Evolutionary conservation across 2,329 filamentous ascomycete species (phyloP).

Genomic region (Ophiostoma himal-ulmi): DNA sequence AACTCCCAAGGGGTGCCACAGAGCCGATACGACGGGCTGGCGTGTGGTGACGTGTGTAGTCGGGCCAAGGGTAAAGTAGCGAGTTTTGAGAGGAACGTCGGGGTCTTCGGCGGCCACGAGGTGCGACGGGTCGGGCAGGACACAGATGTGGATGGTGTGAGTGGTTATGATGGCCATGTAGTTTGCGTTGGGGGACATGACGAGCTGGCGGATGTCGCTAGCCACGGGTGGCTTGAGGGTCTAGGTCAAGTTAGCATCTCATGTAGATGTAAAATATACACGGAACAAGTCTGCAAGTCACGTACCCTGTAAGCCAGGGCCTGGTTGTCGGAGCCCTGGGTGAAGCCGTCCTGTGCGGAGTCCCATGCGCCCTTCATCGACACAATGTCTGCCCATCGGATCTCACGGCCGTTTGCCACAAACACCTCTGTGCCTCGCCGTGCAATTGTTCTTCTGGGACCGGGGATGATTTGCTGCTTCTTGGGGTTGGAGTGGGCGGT

Average conservation of each 20-base stretch:
- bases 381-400: slow-evolving; percentile 83
- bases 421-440: slow-evolving; percentile 82
- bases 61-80: slow-evolving; percentile 85
- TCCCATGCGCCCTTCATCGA: slow-evolving; percentile 64
- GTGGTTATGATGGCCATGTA: slow-evolving; percentile 80
- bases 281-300: not conserved
- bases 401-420: slow-evolving; percentile 78
- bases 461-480: slow-evolving; percentile 38
- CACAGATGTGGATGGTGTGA: slow-evolving; percentile 79
- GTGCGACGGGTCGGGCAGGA: slow-evolving; percentile 75
- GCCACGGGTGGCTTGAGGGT: slow-evolving; percentile 71
- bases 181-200: slow-evolving; percentile 74
- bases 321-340: slow-evolving; percentile 21
- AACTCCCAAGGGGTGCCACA: slow-evolving; percentile 91
- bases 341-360: slow-evolving; percentile 33
- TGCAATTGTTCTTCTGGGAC: slow-evolving; percentile 64
- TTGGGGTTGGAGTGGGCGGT: slow-evolving; percentile 35
- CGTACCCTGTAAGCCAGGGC: slow-evolving; percentile 44
- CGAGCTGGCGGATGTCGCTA: slow-evolving; percentile 76
- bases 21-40: slow-evolving; percentile 67
- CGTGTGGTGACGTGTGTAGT: slow-evolving; percentile 86
- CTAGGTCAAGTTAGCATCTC: slow-evolving; percentile 37
- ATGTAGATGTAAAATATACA: not conserved
- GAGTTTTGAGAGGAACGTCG: slow-evolving; percentile 64
- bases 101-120: slow-evolving; percentile 62